Evolutionary conservation across 1,284 basidiomycete species (phyloP).

Genomic region (Volvariella volvacea): DNA sequence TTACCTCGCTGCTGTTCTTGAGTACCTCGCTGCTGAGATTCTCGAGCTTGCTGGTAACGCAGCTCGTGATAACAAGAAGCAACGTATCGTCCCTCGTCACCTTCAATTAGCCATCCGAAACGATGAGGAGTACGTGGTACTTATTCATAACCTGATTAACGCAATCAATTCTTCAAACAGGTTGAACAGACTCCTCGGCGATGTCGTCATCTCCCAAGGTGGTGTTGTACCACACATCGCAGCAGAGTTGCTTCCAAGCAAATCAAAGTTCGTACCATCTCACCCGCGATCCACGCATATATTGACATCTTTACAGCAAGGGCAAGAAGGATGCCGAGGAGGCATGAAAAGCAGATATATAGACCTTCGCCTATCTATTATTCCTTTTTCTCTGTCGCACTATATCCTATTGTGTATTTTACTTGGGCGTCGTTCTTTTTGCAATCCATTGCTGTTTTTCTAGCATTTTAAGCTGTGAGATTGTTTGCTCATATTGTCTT

Average conservation of each 20-base stretch:
- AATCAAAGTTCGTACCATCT: slow-evolving; percentile 24
- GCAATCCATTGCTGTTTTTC: too few species aligned
- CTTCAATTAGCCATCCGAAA: slow-evolving; percentile 86
- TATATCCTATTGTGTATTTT: slow-evolving; percentile 5
- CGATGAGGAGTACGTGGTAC: slow-evolving; percentile 61
- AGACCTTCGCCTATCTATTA: slow-evolving; percentile 11
- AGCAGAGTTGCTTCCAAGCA: slow-evolving; percentile 38
- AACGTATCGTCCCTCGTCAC: slow-evolving; percentile 86
- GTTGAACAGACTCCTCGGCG: slow-evolving; percentile 67
- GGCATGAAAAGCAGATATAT: slow-evolving; percentile 16
- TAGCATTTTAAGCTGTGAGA: too few species aligned
- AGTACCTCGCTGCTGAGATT: slow-evolving; percentile 86
- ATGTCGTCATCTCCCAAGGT: slow-evolving; percentile 88
- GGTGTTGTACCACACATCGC: slow-evolving; percentile 71
- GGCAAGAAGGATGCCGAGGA: slow-evolving; percentile 34
- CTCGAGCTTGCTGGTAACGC: slow-evolving; percentile 88
- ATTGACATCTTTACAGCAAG: slow-evolving; percentile 19
- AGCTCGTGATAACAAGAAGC: slow-evolving; percentile 79
- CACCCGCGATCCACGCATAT: neutral
- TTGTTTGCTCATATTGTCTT: neutral
- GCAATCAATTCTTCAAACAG: slow-evolving; percentile 18
- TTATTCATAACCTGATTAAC: slow-evolving; percentile 2
- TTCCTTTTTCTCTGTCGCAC: slow-evolving; percentile 1
- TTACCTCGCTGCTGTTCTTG: slow-evolving; percentile 72
- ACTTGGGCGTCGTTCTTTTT: neutral